phyloP scores from a whole-genome alignment of 148 eudicot species.

The Cornus suecica region DNA sequence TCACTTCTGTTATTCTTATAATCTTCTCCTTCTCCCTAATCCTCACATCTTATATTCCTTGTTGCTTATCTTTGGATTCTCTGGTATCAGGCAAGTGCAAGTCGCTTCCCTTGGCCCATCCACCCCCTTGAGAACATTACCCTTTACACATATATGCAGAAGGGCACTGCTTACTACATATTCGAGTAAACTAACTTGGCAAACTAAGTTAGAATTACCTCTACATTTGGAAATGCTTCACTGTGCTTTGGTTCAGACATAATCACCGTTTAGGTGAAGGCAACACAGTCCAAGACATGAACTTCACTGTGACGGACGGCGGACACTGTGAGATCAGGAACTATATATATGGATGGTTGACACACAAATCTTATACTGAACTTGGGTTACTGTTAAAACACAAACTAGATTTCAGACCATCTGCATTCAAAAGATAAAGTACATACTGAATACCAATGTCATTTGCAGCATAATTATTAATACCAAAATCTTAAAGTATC shows the following conservation, averaged over 20 bases:
- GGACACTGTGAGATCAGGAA: not conserved
- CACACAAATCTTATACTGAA: not conserved
- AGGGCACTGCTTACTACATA: too few species aligned
- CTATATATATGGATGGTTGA: not conserved
- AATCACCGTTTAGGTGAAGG: not conserved
- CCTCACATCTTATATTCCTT: too few species aligned
- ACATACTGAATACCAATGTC: not conserved
- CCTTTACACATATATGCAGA: too few species aligned
- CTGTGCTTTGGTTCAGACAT: not conserved
- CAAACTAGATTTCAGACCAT: not conserved
- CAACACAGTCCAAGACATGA: not conserved
- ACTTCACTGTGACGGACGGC: not conserved
- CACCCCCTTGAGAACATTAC: too few species aligned
- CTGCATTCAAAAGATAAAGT: not conserved
- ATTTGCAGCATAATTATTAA: not conserved
- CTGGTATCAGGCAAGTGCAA: too few species aligned
- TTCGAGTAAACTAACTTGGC: not conserved
- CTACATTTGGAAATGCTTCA: not conserved
- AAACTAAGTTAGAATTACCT: not conserved
- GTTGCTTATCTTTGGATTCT: too few species aligned
- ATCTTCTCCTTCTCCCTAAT: too few species aligned
- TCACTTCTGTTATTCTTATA: too few species aligned
- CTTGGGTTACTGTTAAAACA: not conserved
- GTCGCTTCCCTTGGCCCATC: too few species aligned
- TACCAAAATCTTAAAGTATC: not conserved